Conservation (phyloP, 148 eudicot genomes). For the Silene uniflora region DNA sequence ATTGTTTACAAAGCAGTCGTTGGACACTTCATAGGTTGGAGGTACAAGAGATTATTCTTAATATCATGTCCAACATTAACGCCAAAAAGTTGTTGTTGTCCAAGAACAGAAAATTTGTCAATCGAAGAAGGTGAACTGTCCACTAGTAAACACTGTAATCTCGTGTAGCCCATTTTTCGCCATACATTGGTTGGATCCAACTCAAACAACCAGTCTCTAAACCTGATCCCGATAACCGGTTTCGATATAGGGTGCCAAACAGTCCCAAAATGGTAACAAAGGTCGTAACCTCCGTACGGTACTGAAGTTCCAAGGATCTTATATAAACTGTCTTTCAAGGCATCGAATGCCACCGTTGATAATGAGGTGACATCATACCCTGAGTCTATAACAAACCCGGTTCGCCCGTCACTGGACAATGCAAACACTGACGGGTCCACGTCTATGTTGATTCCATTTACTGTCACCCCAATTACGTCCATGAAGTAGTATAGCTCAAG, state of each 20-base stretch:
- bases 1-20: background rate
- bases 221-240: slow-evolving; percentile 1
- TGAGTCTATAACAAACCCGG: slow-evolving; percentile 15
- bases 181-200: background rate
- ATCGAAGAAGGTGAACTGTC: fast-evolving
- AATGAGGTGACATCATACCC: background rate
- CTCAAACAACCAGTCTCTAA: background rate
- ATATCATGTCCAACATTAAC: slow-evolving; percentile 23
- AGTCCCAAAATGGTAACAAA: slow-evolving; percentile 9
- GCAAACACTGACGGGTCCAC: background rate
- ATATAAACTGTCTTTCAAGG: background rate
- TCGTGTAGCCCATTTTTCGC: background rate
- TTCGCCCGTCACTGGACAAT: background rate
- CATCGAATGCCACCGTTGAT: background rate
- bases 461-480: background rate
- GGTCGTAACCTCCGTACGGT: background rate
- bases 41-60: background rate
- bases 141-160: slow-evolving; percentile 8
- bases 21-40: background rate
- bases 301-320: background rate
- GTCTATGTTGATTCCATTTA: background rate
- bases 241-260: background rate
- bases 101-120: background rate
- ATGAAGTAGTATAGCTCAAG: background rate
- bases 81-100: background rate